Conservation (phyloP, 352 stramenopile genomes). For the Phytopythium boreale region DNA sequence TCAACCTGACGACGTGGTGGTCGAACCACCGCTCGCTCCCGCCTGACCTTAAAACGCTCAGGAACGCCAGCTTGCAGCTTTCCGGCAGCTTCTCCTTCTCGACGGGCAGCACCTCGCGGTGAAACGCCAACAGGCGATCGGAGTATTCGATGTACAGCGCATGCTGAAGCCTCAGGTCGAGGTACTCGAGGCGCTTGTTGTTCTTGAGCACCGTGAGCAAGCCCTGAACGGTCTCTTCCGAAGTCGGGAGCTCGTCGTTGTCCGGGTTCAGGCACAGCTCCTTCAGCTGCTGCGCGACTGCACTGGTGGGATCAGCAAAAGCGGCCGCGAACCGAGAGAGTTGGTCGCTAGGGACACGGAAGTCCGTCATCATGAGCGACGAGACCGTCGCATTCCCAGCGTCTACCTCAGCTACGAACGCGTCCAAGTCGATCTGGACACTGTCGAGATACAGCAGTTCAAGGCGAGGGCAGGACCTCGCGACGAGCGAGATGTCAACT, state of each 20-base stretch:
- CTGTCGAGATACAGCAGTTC: constrained; percentile 25
- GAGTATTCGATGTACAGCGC: constrained; percentile 20
- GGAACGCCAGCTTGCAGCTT: constrained; percentile 18
- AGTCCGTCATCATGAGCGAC: constrained; percentile 11
- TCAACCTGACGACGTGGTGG: constrained; percentile 16
- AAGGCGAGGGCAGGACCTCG: constrained; percentile 17
- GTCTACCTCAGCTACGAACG: constrained; percentile 9
- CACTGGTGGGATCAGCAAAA: constrained; percentile 13
- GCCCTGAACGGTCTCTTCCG: constrained; percentile 14
- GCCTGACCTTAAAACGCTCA: constrained; percentile 19
- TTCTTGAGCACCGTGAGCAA: constrained; percentile 20
- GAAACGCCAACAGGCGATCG: constrained; percentile 13
- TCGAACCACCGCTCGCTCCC: constrained; percentile 13
- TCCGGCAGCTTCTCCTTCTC: constrained; percentile 27
- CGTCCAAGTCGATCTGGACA: constrained; percentile 21
- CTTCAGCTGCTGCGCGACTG: constrained; percentile 14
- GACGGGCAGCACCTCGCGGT: constrained; percentile 21
- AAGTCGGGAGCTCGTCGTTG: constrained; percentile 20
- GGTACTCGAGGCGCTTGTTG: constrained; percentile 25
- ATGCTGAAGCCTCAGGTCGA: constrained; percentile 20
- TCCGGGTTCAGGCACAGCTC: constrained; percentile 25
- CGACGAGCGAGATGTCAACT: constrained; percentile 16
- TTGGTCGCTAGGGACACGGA: constrained; percentile 1
- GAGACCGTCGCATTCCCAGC: not conserved
- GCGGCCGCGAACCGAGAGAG: constrained; percentile 22